Percentiles rank a stretch among this genome's conserved stretches.
Conservation (phyloP, 2,329 filamentous ascomycete genomes). For the Chaetomiaceae sp. region DNA sequence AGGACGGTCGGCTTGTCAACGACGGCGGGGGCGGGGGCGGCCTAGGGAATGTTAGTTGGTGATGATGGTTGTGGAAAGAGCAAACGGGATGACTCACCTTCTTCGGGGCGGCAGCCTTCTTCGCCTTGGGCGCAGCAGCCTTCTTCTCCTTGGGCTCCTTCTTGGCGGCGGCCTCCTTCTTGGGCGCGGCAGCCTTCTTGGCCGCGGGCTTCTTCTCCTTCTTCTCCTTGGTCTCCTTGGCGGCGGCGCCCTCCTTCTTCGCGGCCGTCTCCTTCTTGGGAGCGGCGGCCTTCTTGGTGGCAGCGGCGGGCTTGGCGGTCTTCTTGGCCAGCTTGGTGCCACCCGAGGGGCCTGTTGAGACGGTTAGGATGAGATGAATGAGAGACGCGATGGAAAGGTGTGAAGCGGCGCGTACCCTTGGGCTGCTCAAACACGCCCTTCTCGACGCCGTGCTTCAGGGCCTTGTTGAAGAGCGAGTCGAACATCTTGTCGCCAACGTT, state of each 20-base stretch:
- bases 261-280: slow-evolving; percentile 35
- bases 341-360: slow-evolving; percentile 68
- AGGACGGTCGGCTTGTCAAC: slow-evolving; percentile 66
- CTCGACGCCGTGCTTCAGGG: slow-evolving; percentile 75
- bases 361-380: slow-evolving; percentile 23
- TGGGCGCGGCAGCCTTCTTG: slow-evolving; percentile 35
- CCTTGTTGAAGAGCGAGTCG: slow-evolving; percentile 78
- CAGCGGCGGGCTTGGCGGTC: slow-evolving; percentile 38
- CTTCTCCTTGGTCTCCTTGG: slow-evolving; percentile 36
- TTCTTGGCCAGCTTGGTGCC: slow-evolving; percentile 92
- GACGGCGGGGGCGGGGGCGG: slow-evolving; percentile 61
- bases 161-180: slow-evolving; percentile 32
- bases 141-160: slow-evolving; percentile 42
- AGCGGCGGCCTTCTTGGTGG: slow-evolving; percentile 29
- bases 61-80: too few species aligned
- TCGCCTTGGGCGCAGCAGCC: slow-evolving; percentile 35
- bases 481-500: slow-evolving; percentile 51
- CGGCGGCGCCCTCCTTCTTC: too few species aligned
- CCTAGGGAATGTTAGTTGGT: slow-evolving; percentile 37
- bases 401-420: slow-evolving; percentile 64
- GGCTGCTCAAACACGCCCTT: slow-evolving; percentile 84
- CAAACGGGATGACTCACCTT: slow-evolving; percentile 21
- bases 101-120: slow-evolving; percentile 29
- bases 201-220: slow-evolving; percentile 39
- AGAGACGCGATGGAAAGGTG: neutral